These are phyloP conservation scores for Lotus japonicus DNA, from an alignment of 306 rosid genomes.

Conservation along the genomic window DNA sequence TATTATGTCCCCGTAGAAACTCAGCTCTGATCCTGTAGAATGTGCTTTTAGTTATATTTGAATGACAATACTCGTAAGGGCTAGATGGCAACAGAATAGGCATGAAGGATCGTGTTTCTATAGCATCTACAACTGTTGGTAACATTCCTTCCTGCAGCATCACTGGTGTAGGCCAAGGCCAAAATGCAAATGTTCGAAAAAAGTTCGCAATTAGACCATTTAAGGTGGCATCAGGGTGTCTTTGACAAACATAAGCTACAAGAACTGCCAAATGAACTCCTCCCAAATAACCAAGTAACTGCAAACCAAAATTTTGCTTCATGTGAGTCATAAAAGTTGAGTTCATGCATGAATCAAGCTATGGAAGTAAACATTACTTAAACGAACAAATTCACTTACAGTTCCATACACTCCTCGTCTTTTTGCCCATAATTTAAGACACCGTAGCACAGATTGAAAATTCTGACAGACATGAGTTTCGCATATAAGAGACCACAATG, in stretches of 20 bases:
- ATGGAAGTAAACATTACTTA: constrained; percentile 2
- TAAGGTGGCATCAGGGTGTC: constrained; percentile 28
- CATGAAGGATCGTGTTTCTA: constrained; percentile 29
- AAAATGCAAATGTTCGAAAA: constrained; percentile 37
- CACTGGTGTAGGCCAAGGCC: constrained; percentile 49
- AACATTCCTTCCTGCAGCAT: constrained; percentile 29
- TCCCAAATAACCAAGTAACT: constrained; percentile 45
- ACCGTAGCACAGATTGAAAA: constrained; percentile 38
- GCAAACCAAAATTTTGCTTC: constrained; percentile 7
- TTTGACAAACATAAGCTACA: constrained; percentile 33
- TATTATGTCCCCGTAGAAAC: constrained; percentile 27
- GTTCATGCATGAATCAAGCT: neutral
- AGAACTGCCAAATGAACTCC: constrained; percentile 46
- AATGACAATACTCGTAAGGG: constrained; percentile 32
- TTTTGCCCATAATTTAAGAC: constrained; percentile 51
- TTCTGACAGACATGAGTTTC: constrained; percentile 27
- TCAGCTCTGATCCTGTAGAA: constrained; percentile 32
- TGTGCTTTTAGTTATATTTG: constrained; percentile 39
- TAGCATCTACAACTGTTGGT: neutral
- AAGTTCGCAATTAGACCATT: constrained; percentile 32
- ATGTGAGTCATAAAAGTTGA: constrained; percentile 13
- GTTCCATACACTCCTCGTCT: constrained; percentile 47
- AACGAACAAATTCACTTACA: constrained; percentile 29
- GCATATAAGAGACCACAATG: constrained; percentile 16
- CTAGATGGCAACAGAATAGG: constrained; percentile 38